Conservation (phyloP, 768 basidiomycete species). For the Dioszegia hungarica region DNA sequence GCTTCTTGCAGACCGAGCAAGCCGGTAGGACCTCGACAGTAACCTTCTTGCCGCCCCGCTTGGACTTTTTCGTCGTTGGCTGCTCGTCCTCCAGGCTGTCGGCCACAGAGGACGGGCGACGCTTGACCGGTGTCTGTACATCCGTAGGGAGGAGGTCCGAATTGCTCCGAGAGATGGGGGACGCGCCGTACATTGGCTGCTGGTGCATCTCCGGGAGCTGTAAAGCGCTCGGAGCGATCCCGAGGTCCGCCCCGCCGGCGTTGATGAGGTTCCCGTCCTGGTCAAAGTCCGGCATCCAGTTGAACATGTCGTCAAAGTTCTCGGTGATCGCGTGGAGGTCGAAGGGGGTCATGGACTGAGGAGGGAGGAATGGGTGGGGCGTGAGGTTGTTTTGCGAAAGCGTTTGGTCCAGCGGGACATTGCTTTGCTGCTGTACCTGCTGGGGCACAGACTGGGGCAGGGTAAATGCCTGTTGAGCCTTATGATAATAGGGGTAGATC, state of each 20-base stretch:
- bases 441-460: not conserved
- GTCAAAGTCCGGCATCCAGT: slow-evolving; percentile 36
- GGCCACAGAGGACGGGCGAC: slow-evolving; percentile 12
- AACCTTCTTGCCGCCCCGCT: slow-evolving; percentile 28
- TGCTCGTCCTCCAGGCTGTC: slow-evolving; percentile 4
- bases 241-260: not conserved
- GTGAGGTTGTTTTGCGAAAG: not conserved
- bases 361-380: not conserved
- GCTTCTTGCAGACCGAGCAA: slow-evolving; percentile 20
- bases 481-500: not conserved
- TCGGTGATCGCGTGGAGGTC: slow-evolving; percentile 37
- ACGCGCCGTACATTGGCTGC: not conserved
- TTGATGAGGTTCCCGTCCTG: not conserved
- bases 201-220: not conserved
- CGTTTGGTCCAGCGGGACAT: not conserved
- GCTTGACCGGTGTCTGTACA: slow-evolving; percentile 8
- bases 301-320: slow-evolving; percentile 29
- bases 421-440: not conserved
- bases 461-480: not conserved
- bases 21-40: slow-evolving; percentile 15
- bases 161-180: not conserved
- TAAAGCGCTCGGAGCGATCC: not conserved
- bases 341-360: slow-evolving; percentile 25
- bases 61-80: slow-evolving; percentile 16
- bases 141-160: not conserved